Conservation (phyloP, 2,329 filamentous ascomycete species). For the Scedosporium boydii region DNA sequence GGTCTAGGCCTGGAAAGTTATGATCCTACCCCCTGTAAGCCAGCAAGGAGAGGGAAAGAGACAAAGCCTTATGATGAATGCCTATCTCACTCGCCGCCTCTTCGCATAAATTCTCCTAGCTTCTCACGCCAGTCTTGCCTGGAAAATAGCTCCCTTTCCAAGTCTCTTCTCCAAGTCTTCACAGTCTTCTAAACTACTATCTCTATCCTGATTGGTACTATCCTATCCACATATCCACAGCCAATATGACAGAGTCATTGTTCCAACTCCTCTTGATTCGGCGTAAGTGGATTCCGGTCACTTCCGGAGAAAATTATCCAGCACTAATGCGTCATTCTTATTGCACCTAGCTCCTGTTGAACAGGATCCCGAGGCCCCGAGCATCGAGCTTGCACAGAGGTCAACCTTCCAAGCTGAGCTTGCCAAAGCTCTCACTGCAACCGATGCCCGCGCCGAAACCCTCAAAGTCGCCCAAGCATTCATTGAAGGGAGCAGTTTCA, state of each 20-base stretch:
- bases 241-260: background rate
- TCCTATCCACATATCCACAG: background rate
- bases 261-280: background rate
- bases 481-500: background rate
- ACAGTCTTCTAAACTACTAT: no score
- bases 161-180: no score
- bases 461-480: background rate
- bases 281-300: background rate
- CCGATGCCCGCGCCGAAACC: background rate
- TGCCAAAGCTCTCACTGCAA: background rate
- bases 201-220: no score
- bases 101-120: no score
- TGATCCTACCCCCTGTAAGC: no score
- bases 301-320: background rate
- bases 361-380: background rate
- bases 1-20: no score
- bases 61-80: no score
- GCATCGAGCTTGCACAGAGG: background rate
- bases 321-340: background rate
- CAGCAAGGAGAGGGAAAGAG: no score
- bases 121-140: no score
- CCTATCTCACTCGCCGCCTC: no score
- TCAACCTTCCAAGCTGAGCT: background rate
- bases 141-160: no score
- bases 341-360: background rate